Percentiles rank a stretch among this genome's conserved stretches.
phyloP scores from a whole-genome alignment of 73 alveolate genomes.

The Paraurostyla sp. region DNA sequence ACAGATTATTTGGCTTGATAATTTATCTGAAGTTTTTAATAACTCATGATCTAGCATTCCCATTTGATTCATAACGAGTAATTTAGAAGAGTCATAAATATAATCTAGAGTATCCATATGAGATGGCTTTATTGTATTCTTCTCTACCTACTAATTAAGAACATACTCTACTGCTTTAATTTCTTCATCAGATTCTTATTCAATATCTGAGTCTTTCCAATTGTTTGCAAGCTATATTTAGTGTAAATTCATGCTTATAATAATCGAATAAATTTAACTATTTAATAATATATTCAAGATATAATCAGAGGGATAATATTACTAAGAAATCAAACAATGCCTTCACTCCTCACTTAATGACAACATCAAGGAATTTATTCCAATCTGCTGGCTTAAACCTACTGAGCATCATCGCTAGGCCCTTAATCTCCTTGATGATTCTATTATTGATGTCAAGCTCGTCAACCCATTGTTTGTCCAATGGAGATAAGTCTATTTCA shows the following conservation, averaged over 20 bases:
- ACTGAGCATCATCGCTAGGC: conserved; percentile 67
- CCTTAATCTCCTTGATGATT: conserved; percentile 56
- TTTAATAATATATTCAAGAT: neutral
- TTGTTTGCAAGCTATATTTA: neutral
- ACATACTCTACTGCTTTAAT: conserved; percentile 20
- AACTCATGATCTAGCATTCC: neutral
- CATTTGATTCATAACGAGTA: neutral
- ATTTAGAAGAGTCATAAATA: neutral
- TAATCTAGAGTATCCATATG: neutral
- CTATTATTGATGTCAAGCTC: conserved; percentile 1
- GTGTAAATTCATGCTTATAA: neutral
- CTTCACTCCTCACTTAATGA: conserved; percentile 24
- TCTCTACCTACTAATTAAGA: neutral
- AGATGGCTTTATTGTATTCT: neutral
- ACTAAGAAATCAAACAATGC: neutral
- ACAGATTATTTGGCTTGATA: neutral
- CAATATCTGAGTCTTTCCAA: neutral
- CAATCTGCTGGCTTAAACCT: conserved; percentile 76
- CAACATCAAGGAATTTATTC: conserved; percentile 74
- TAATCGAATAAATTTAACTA: too few species aligned
- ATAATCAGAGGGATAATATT: neutral
- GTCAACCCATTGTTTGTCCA: conserved; percentile 22
- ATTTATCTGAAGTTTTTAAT: neutral
- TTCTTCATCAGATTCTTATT: neutral
- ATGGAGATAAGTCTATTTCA: conserved; percentile 55